phyloP scores from a whole-genome alignment of 2,329 filamentous ascomycete species.

The Colletotrichum sp. region DNA sequence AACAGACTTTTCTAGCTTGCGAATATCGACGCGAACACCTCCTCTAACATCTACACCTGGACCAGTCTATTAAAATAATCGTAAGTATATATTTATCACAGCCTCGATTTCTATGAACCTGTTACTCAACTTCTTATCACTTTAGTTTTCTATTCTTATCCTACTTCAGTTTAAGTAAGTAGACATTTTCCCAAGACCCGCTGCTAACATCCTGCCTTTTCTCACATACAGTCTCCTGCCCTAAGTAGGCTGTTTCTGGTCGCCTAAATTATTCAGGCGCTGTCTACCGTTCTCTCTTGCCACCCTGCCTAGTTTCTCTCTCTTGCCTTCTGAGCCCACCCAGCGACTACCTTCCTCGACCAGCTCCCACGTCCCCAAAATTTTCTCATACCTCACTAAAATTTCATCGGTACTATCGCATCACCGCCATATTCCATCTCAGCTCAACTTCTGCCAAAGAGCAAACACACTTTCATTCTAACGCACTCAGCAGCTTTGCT shows the following conservation, averaged over 20 bases:
- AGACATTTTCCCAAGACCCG: neutral
- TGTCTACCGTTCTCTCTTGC: neutral
- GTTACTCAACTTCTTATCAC: rapidly evolving
- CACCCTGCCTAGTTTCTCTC: neutral
- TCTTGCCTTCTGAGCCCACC: neutral
- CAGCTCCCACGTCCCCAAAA: neutral
- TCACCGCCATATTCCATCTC: neutral
- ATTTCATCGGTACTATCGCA: neutral
- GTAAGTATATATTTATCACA: neutral
- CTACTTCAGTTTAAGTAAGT: rapidly evolving
- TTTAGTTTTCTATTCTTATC: neutral
- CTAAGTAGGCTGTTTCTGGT: neutral
- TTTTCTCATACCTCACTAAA: neutral
- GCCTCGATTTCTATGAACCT: rapidly evolving
- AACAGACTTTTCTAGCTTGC: neutral
- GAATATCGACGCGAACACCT: neutral
- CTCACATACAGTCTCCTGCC: neutral
- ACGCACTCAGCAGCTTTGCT: neutral
- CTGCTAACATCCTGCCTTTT: neutral
- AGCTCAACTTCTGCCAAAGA: neutral
- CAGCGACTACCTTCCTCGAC: neutral
- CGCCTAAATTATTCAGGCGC: neutral
- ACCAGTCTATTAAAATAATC: neutral
- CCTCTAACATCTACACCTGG: neutral
- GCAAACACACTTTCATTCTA: neutral